These are phyloP conservation scores for Paramecium biaurelia DNA, from an alignment of 73 alveolate genomes.

Conservation along the genomic window DNA sequence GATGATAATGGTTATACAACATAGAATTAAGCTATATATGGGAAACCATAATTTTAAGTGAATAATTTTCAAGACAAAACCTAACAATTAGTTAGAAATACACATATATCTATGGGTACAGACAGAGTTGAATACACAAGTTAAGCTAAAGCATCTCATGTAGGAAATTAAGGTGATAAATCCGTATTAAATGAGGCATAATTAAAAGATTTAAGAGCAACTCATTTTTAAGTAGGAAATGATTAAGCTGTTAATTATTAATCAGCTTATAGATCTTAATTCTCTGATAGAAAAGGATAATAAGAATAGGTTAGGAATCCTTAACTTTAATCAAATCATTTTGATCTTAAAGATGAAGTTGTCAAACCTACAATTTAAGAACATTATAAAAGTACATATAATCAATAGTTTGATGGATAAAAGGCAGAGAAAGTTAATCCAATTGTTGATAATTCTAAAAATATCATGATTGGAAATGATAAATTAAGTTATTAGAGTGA, in stretches of 20 bases:
- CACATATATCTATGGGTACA: constrained; percentile 48
- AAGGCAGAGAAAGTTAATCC: not conserved
- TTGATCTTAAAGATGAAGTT: not conserved
- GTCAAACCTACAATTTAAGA: not conserved
- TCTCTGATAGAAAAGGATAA: not conserved
- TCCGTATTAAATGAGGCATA: not conserved
- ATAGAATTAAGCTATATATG: not conserved
- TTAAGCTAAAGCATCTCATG: not conserved
- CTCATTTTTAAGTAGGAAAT: constrained; percentile 41
- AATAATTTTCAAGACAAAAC: not conserved
- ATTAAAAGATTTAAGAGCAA: constrained; percentile 45
- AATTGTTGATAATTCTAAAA: not conserved
- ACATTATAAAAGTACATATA: constrained; percentile 37
- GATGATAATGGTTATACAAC: constrained; percentile 33
- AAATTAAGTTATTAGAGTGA: constrained; percentile 39
- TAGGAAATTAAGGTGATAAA: not conserved
- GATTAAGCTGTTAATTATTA: not conserved
- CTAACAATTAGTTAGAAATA: not conserved
- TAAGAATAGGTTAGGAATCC: not conserved
- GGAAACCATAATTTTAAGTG: not conserved
- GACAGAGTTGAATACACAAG: not conserved
- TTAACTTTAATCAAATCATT: not conserved
- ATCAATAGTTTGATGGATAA: not conserved
- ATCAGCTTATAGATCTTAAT: not conserved
- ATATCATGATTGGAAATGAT: constrained; percentile 60